A percentile compares a stretch with the other conserved stretches of the same genome.
phyloP scores from a whole-genome alignment of 2,329 filamentous ascomycete species.

The Fusarium secorum region DNA sequence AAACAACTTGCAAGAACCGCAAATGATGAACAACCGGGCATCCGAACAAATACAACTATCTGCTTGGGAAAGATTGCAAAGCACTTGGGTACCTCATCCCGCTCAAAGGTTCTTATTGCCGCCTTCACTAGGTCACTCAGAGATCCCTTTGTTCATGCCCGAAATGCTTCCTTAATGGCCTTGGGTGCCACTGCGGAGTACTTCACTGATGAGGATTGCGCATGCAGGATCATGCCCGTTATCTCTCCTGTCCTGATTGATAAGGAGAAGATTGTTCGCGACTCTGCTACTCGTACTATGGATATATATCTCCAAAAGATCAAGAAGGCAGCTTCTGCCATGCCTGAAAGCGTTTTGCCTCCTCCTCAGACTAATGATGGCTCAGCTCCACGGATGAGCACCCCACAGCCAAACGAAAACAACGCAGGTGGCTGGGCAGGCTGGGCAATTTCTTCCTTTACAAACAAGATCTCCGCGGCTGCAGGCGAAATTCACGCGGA shows the following conservation, averaged over 20 bases:
- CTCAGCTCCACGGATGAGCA: constrained; percentile 76
- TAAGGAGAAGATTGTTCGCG: constrained; percentile 93
- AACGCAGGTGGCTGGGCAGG: constrained; percentile 75
- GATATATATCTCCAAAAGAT: constrained; percentile 86
- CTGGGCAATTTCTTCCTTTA: constrained; percentile 98
- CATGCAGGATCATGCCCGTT: constrained; percentile 80
- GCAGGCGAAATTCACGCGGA: constrained; percentile 82
- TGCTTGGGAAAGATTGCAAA: constrained; percentile 96
- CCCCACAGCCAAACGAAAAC: constrained; percentile 70
- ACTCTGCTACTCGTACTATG: constrained; percentile 88
- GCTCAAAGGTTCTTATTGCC: constrained; percentile 89
- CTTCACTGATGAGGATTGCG: constrained; percentile 91
- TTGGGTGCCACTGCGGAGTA: constrained; percentile 84
- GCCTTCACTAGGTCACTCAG: constrained; percentile 89
- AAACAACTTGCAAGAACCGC: constrained; percentile 93
- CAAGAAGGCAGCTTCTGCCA: constrained; percentile 76
- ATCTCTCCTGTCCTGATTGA: constrained; percentile 88
- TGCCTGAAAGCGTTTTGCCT: constrained; percentile 83
- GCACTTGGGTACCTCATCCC: constrained; percentile 78
- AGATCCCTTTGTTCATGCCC: constrained; percentile 93
- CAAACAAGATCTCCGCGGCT: constrained; percentile 86
- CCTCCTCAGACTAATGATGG: constrained; percentile 64
- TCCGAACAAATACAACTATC: constrained; percentile 97
- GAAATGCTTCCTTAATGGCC: constrained; percentile 88
- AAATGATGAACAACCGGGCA: constrained; percentile 96